Base-by-base conservation (phyloP, 2,329 filamentous ascomycete genomes). In the Cladobotryum protrusum region DNA sequence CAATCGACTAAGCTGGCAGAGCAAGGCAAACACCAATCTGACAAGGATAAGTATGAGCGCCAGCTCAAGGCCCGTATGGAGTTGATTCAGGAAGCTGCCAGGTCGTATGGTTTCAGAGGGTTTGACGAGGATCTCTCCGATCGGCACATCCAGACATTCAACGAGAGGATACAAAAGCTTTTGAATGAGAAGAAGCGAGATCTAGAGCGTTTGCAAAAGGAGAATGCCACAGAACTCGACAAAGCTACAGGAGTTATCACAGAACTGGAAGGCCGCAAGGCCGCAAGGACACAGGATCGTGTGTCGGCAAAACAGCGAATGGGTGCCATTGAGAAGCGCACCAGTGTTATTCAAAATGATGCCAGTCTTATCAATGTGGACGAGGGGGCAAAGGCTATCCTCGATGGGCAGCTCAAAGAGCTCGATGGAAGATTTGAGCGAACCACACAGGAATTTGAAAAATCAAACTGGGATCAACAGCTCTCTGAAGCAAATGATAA, bases 21-120 rank as follows among this genome's bases (percentile, higher is more conserved):
- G 58, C 77, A 82, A 58, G 92, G 92, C 40, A 88, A 85, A 57
- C 83, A 86, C 58, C 82, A 93, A 66, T 92, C 91, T 2, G 86
- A 96, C 63, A 90, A 92, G 69, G 85, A 88, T 54, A 88, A 86
- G 59, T 89, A 93, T 63, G 89, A 96, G 63, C 81, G 86, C 4
- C 87, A 96, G 56, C 65, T 96, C 3, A 74, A 81, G 57, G 74
- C 79, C 41, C 86, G 92, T 36, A 77, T 85, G 60, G 76, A 79
- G 9, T 78, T 95, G 65, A 82, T 96, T 49, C 89, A 84, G 56
- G 84, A 91, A 50, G 83, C 88, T 35, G 89, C 92, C 14, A 77
- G 81, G 42, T 76, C 76, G 20, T 87, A 96, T 66, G 83, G 81
- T 52, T 87, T 99, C 54, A 85, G 89, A 33, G 91, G 91, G 0